phyloP scores from a whole-genome alignment of 192 early-diverging fungal species.

The Coemansia sp. region DNA sequence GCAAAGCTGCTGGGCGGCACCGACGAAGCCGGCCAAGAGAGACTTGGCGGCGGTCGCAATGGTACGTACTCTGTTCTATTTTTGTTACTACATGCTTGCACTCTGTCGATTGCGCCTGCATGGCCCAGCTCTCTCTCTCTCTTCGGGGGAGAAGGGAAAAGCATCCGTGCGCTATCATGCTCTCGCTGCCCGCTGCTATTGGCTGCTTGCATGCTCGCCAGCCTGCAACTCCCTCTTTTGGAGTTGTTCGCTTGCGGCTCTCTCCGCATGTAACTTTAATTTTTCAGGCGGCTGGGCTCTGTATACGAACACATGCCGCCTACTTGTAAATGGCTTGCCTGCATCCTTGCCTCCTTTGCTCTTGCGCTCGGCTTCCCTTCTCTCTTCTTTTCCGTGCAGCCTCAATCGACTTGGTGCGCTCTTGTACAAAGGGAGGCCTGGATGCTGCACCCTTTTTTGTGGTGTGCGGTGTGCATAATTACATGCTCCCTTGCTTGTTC shows the following conservation, averaged over 20 bases:
- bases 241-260: not conserved
- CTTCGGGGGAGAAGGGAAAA: not conserved
- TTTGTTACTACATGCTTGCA: not conserved
- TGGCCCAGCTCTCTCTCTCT: not conserved
- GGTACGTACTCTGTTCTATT: conserved; percentile 28
- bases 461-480: not conserved
- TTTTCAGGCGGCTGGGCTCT: not conserved
- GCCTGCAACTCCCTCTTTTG: not conserved
- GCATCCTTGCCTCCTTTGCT: not conserved
- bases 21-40: conserved; percentile 14
- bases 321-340: not conserved
- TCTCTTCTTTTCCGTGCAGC: not conserved
- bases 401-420: not conserved
- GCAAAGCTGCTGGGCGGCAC: not conserved
- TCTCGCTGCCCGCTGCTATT: not conserved
- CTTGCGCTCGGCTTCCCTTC: not conserved
- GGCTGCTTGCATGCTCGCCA: conserved; percentile 1
- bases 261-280: not conserved
- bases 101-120: not conserved
- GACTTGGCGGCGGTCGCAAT: conserved; percentile 29
- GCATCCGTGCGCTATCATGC: conserved; percentile 7
- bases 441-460: not conserved
- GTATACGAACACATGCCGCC: not conserved
- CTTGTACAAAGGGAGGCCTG: not conserved
- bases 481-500: not conserved